Base-by-base conservation (phyloP, 192 early-diverging fungal genomes). In the Funneliformis geosporum region DNA sequence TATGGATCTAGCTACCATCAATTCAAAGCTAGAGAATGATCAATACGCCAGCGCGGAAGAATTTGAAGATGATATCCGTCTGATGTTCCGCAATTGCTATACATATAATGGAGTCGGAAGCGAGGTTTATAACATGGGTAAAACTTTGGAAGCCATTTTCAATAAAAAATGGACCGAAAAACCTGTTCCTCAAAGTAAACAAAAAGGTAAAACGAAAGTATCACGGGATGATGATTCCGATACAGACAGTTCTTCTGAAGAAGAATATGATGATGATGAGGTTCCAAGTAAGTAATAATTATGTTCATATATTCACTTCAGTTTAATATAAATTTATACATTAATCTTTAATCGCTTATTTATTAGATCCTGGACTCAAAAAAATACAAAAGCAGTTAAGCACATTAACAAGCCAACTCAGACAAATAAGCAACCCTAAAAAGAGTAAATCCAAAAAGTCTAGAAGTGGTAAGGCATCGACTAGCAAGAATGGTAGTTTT, bases 41-140 rank as follows among this genome's bases (percentile, higher is more conserved):
- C 82, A 90, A 28, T 96, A 96, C 80, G 75, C 81, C 10, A 84
- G 83, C 21, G 82, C 84, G 11, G 87, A 82, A 10, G 88, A 91
- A 43, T 95, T 94, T 79, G 86, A 88, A 75, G 81, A 81, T 6
- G 95, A 96, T 83, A 80, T 92, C 6, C 84, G 83, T 25, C 86
- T 94, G 6, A 92, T 96, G 69, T 87, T 96, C 70, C 64, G 75
- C 8, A 96, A 96, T 81, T 96, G 95, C 80, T 93, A 87, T 80
- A 80, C 70, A 16, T 96, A 94, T 79, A 95, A 96, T 81, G 84
- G 88, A 4, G 80, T 83, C 0, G 89, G 86, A 2, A 83, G 83
- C 47, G 76, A 78, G 10, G 91, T 96, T 9, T 86, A 93, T 85
- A 66, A 86, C 21, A 86, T 88, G 83, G 94, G 92, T 0, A 77